Evolutionary conservation across 129 eudicot species (phyloP), one percentile per base, ranked within the genome.

Genomic region (Centaurea solstitialis): DNA sequence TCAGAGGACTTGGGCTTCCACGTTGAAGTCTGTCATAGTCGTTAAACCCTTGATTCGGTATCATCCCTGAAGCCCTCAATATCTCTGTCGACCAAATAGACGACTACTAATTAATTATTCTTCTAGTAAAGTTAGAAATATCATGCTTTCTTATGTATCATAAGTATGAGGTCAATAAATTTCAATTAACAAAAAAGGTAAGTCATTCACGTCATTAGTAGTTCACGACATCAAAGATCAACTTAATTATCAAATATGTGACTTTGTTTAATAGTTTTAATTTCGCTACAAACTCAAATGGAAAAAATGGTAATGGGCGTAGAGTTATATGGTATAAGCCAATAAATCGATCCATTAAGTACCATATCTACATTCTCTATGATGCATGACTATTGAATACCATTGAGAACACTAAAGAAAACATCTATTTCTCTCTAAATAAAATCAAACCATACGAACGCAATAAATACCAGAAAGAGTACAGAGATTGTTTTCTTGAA

Each of bases 1-100:
- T 82, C 86, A 86, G 64, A 3, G 88, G 91, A 83, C 89, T 87
- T 11, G 94, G 94, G 86, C 94, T 87, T 74, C 94, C 86, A 80
- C 89, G 91, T 72, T 85, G 91, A 38, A 88, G 80, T 68, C 91
- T 79, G 73, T 87, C 94, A 73, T 83, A 90, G 82, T 83, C 94
- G 70, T 82, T 82, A 59, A 87, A 76, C n/a, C 87, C 88, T 73
- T 87, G 91, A 81, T 82, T 88, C 65, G 91, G 76, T 21, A 86
- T 75, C 87, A 85, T 87, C 69, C 94, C 86, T 43, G 90, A 78
- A 78, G 88, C 81, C 84, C 87, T 85, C 69, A 84, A 70, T 78
- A 90, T 90, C 73, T 90, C 94, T 90, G 90, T 72, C 3, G 13
- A 64, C 7, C 68, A 64, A 72, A 75, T 21, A 18, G 30, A 21